Evolutionary conservation across 768 basidiomycete species (phyloP), one percentile per base, ranked within the genome.

Genomic region (Megacollybia marginata): DNA sequence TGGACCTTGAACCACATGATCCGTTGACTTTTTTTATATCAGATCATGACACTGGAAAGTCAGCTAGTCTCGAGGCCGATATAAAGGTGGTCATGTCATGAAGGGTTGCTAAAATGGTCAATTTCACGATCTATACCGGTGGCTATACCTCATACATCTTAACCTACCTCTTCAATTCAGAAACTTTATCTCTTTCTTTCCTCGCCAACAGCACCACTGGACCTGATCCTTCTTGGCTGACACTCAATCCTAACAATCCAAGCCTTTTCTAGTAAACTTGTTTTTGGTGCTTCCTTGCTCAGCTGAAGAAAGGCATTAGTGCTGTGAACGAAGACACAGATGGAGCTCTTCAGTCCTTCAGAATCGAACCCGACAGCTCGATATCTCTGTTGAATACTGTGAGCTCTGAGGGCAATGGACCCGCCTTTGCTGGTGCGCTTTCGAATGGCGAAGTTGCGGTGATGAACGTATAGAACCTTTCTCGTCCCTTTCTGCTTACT

Each of bases 211-310:
- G 65, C 4, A 68, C 70, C 10, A 74, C 76, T 0, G 77, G 75
- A 1, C 59, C 56, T 5, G 80, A 76, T 55, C 71, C 78, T 1
- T 79, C 80, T 1, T 83, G 82, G 82, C 78, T 85, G 32, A 69
- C 67, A 0, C 71, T 69, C 13, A 73, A 80, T 52, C 75, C 74
- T 0, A 68, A 69, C 36, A 78, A 83, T 60, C 64, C 66, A 28
- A 80, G 72, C 51, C 73, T 84, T 32, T 66, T 83, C 48, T 83
- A 83, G 82, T 83, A 52, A 43, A 78, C 68, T 18, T 10, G 15
- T 11, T 10, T 9, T 50, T 35, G 4, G 40, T 33, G 19, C 36
- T 19, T 44, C 23, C 40, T n/a, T 35, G 42, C 31, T 31, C 33
- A n/a, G 13, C 12, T 50, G 16, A 12, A 31, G 48, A 45, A n/a